Evolutionary conservation across 257 asterid genomes (phyloP).

Genomic region (Leonotis leonurus): DNA sequence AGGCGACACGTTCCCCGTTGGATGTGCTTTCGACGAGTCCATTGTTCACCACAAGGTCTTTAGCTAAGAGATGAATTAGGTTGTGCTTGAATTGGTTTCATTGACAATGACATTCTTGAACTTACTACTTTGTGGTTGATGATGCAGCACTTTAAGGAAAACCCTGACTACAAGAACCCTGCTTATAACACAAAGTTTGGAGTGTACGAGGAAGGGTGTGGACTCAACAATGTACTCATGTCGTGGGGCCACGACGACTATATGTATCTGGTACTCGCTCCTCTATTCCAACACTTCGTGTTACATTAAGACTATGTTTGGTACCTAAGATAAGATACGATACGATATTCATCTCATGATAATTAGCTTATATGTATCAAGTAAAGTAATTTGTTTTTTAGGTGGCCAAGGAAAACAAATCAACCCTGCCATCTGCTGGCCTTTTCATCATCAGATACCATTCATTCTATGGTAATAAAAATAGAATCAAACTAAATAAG

Average conservation of each 20-base stretch:
- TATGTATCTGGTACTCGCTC: slow-evolving; percentile 65
- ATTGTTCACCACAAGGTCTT: slow-evolving; percentile 67
- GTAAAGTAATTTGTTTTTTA: not conserved
- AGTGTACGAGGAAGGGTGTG: slow-evolving; percentile 63
- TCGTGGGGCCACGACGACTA: slow-evolving; percentile 97
- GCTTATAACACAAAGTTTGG: slow-evolving; percentile 57
- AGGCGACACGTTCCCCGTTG: slow-evolving; percentile 88
- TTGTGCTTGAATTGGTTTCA: not conserved
- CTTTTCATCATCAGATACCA: slow-evolving; percentile 76
- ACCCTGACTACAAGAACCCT: slow-evolving; percentile 46
- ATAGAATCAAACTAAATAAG: not conserved
- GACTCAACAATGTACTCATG: slow-evolving; percentile 68
- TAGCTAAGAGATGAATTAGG: not conserved
- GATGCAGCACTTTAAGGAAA: slow-evolving; percentile 58
- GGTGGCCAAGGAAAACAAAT: slow-evolving; percentile 79
- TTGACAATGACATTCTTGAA: not conserved
- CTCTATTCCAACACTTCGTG: not conserved
- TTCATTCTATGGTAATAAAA: slow-evolving; percentile 57
- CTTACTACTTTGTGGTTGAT: not conserved
- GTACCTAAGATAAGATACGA: too few species aligned
- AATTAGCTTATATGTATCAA: too few species aligned
- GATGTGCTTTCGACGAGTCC: slow-evolving; percentile 75
- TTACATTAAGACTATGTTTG: not conserved
- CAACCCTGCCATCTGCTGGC: slow-evolving; percentile 72
- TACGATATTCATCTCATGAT: too few species aligned